Base-by-base conservation (phyloP, 2,329 filamentous ascomycete species). In the Pseudogymnoascus sp. region DNA sequence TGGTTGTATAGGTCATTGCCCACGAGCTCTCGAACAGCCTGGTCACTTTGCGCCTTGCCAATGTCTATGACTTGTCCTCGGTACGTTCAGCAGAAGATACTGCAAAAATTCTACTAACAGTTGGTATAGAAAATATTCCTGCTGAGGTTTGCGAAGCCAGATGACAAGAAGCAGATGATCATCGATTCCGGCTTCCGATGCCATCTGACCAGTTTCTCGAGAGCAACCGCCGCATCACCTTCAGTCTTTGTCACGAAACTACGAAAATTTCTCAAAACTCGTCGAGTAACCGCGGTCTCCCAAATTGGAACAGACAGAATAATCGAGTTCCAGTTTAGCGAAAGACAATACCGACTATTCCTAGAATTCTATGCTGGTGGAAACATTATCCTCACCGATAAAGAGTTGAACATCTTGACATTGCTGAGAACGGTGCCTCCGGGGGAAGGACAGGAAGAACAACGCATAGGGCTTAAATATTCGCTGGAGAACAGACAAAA, bases 351-450 rank as follows among this genome's bases (percentile, higher is more conserved):
- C 72, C 82, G 88, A 42, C 75, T 99, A 21, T 97, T 91, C 72
- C 78, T 99, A 29, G 94, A 99, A 76, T 99, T 99, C 77, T 99
- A 96, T 72, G 93, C 94, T 1, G 89, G 90, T 60, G 94, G 94
- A 52, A 99, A 99, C 72, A 87, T 99, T 64, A 90, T 99, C 64
- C 80, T 99, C 60, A 96, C 94, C 2, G 92, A 97, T 72, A 82
- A 81, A 59, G 87, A 95, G 25, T 78, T 92, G 60, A 94, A 88
- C 65, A 92, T 97, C 61, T 74, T 97, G 36, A 86, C 89, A 0
- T 77, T 99, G 18, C 79, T 94, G 67, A 85, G 94, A 61, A 87
- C 88, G 65, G 93, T 97, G 1, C 79, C 85, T 4, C 89, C 92
- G 68, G 89, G 88, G 2, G 87, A 89, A 60, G 88, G 89, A n/a